Percentiles rank a stretch among this genome's conserved stretches.
Conservation (phyloP, 768 basidiomycete genomes). For the Naganishia randhawae region DNA sequence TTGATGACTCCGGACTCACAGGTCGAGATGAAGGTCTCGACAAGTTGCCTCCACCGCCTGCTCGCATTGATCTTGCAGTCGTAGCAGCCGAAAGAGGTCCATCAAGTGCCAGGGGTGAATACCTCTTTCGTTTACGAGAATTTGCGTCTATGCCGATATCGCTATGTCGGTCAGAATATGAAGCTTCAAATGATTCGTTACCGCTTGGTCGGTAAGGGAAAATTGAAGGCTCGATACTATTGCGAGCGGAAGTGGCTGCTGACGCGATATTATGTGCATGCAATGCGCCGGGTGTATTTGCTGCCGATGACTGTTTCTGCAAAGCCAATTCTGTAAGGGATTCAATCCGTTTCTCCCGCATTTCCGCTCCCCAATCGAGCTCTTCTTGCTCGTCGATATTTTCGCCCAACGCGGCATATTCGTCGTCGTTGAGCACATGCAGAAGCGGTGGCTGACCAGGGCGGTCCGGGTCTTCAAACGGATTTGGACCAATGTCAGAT, state of each 20-base stretch:
- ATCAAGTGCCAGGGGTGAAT: slow-evolving; percentile 1
- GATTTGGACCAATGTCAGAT: slow-evolving; percentile 60
- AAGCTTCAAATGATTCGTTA: slow-evolving; percentile 6
- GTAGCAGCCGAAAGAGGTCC: neutral
- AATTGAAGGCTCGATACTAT: slow-evolving; percentile 3
- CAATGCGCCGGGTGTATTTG: neutral
- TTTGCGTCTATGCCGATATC: slow-evolving; percentile 10
- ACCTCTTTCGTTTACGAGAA: slow-evolving; percentile 13
- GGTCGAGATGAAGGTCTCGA: slow-evolving; percentile 1
- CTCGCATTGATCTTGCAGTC: neutral
- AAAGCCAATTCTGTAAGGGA: slow-evolving; percentile 53
- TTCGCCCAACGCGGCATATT: slow-evolving; percentile 60
- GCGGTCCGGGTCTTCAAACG: slow-evolving; percentile 58
- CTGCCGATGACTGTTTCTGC: slow-evolving; percentile 24
- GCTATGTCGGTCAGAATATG: slow-evolving; percentile 16
- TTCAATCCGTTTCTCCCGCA: slow-evolving; percentile 67
- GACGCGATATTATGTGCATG: slow-evolving; percentile 2
- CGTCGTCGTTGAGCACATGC: slow-evolving; percentile 29
- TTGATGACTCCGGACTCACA: neutral
- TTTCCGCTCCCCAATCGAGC: slow-evolving; percentile 68
- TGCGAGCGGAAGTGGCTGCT: slow-evolving; percentile 7
- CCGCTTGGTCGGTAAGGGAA: slow-evolving; percentile 6
- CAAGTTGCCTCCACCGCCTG: neutral
- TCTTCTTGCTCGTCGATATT: slow-evolving; percentile 77
- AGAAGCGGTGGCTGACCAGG: slow-evolving; percentile 60